Evolutionary conservation across 805 yeast species (phyloP), one percentile per base, ranked within the genome.

Genomic region (Komagataella populi): DNA sequence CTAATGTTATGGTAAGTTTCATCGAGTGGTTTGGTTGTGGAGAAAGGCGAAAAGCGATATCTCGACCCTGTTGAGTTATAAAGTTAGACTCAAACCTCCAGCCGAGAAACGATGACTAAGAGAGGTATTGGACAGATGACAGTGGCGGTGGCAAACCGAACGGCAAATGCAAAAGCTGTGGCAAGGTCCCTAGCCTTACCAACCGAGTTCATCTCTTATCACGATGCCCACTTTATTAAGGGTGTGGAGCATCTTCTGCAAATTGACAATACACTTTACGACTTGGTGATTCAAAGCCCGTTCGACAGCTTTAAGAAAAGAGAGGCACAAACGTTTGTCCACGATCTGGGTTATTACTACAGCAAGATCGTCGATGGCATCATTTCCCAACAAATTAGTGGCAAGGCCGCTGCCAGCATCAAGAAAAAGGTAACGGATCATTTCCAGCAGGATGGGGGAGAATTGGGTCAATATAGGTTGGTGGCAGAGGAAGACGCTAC

Each of bases 351-450:
- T 12, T 66, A 62, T 49, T 72, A 73, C 50, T 77, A 73, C 54
- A 64, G 64, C 20, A 66, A 69, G 17, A 60, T 79, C 6, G 70
- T 70, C 1, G 64, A 70, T 46, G 72, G 78, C 4, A 76, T 86
- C 3, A 76, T 85, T 2, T 74, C 84, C 0, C 93, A 86, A 62
- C 93, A 85, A 61, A 77, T 86, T 8, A 80, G 86, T 55, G 96
- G 96, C 1, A 74, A 78, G 0, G 95, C 96, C 1, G 96, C 96
- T 0, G 63, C 59, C 7, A 73, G 89, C 1, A 85, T 89, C 30
- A 72, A 74, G 52, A 53, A 55, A 8, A 74, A 76, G 56, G 74
- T 86, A 51, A 59, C 60, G 17, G 59, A 61, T 17, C 53, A 65
- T 14, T 75, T 68, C 54, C 67, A 58, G 14, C 67, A 57, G 24